phyloP scores from a whole-genome alignment of 2,329 filamentous ascomycete species.

The Chaetoscypha palmicola region DNA sequence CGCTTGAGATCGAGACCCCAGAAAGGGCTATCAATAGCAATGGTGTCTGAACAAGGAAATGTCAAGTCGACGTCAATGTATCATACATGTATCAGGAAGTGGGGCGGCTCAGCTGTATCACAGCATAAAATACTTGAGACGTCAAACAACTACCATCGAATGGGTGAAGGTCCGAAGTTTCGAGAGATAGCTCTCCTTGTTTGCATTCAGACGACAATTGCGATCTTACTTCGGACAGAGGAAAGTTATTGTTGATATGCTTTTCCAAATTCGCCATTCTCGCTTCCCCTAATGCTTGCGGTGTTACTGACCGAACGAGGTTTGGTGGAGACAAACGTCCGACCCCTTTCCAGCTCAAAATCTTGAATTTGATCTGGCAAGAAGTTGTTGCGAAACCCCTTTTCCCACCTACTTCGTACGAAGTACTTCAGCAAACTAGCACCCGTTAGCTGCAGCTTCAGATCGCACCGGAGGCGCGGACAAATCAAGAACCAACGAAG shows the following conservation, averaged over 20 bases:
- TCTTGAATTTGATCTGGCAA: too few species aligned
- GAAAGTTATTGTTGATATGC: not conserved
- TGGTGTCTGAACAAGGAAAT: too few species aligned
- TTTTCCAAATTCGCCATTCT: not conserved
- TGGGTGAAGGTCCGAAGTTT: not conserved
- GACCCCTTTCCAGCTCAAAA: not conserved
- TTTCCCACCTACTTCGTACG: not conserved
- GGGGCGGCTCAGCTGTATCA: conserved; percentile 17
- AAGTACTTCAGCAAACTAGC: too few species aligned
- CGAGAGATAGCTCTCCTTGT: conserved; percentile 2
- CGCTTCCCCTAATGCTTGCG: too few species aligned
- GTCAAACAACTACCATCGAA: conserved; percentile 5
- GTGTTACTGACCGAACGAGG: not conserved
- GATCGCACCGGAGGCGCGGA: conserved; percentile 3
- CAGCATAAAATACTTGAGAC: conserved; percentile 6
- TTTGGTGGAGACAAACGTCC: not conserved
- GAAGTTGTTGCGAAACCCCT: too few species aligned
- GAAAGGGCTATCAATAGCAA: too few species aligned
- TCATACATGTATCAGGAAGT: conserved; percentile 21
- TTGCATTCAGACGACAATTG: too few species aligned
- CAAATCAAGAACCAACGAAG: not conserved
- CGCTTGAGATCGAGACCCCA: too few species aligned
- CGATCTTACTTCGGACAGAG: too few species aligned
- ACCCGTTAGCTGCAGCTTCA: not conserved
- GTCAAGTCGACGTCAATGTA: conserved; percentile 8